Evolutionary conservation across 2,329 filamentous ascomycete genomes (phyloP), one percentile per base, ranked within the genome.

Genomic region (Ophiostoma australiae): DNA sequence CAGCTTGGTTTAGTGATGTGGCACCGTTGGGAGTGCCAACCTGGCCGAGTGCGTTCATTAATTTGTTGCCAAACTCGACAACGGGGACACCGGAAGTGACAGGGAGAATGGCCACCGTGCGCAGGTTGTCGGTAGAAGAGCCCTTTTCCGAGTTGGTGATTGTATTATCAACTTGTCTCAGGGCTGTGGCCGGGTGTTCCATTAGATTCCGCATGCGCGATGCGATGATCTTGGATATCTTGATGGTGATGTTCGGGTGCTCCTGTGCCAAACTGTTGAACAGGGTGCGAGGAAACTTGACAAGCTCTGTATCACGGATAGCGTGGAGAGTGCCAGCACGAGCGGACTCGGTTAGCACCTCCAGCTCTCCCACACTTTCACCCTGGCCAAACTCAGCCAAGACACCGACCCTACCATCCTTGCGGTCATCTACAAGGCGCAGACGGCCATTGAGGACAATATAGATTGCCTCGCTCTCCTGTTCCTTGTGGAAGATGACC

Each of bases 201-300:
- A 98, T 88, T 55, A 97, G 81, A 61, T 92, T 87, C 73, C 94
- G 86, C 95, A 99, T 98, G 3, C 95, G 89, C 48, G 94, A 93
- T 0, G 95, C 95, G 76, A 99, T 97, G 75, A 99, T 95, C 80
- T 98, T 99, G 1, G 95, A 98, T 37, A 99, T 97, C 80, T 98
- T 97, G 79, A 99, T 98, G 0, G 95, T 98, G 77, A 99, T 99
- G 63, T 93, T 96, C 5, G 95, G 95, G 77, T 99, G 95, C 77
- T 99, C 95, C 77, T 97, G 91, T 0, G 95, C 95, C 70, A 99
- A 86, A 77, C 95, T 99, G 83, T 99, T 99, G 84, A 99, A 99
- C 0, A 99, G 82, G 0, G 93, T 97, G 72, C 94, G 91, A 0
- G 95, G 95, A 72, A 99, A 97, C 76, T 97, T 98, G 72, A 96